These are phyloP conservation scores for Hypoxylon fragiforme DNA, from an alignment of 495 filamentous ascomycete genomes.

Conservation along the genomic window DNA sequence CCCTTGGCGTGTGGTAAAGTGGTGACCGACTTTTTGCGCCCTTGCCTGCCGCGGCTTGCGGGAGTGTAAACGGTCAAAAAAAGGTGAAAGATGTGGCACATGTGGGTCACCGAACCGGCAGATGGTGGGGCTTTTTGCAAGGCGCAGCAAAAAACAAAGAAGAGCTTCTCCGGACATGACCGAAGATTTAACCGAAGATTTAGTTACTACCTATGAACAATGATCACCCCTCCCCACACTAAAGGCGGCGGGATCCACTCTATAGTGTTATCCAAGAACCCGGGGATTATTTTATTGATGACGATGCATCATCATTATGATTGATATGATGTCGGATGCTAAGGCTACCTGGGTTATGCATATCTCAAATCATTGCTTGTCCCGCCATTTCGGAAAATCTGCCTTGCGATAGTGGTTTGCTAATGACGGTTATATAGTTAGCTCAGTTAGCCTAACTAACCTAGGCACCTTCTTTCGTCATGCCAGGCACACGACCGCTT, in stretches of 20 bases:
- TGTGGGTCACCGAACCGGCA: constrained; percentile 25
- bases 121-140: constrained; percentile 13
- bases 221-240: too few species aligned
- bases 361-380: background rate
- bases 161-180: constrained; percentile 33
- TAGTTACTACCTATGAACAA: too few species aligned
- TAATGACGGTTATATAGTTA: too few species aligned
- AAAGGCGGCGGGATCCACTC: too few species aligned
- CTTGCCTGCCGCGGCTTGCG: constrained; percentile 16
- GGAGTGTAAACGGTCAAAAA: constrained; percentile 11
- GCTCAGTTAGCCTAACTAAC: too few species aligned
- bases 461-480: background rate
- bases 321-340: too few species aligned
- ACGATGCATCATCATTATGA: background rate
- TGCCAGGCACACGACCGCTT: background rate
- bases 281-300: too few species aligned
- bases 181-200: constrained; percentile 13
- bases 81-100: background rate
- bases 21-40: constrained; percentile 30
- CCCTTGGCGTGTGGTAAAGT: too few species aligned
- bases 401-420: constrained; percentile 20
- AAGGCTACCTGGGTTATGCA: too few species aligned
- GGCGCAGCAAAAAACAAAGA: constrained; percentile 34
- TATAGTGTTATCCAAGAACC: too few species aligned
- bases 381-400: constrained; percentile 14